phyloP scores from a whole-genome alignment of 805 yeast genomes.

The Cyberlindnera meyerae region DNA sequence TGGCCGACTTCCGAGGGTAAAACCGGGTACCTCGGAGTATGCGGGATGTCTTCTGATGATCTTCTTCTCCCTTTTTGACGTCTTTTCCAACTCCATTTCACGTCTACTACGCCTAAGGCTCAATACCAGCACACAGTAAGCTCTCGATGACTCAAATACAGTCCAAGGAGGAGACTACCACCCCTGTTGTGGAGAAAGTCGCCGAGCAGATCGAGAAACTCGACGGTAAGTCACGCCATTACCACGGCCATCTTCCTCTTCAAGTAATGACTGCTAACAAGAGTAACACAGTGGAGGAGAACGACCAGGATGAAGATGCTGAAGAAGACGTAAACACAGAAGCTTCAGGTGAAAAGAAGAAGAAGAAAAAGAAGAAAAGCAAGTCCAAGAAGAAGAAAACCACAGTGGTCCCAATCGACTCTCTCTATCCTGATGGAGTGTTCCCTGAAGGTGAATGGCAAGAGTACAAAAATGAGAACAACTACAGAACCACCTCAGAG shows the following conservation, averaged over 20 bases:
- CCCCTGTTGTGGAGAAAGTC: conserved; percentile 7
- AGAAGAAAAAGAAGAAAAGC: conserved; percentile 52
- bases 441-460: conserved; percentile 88
- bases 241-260: too few relatives aligned
- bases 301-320: conserved; percentile 19
- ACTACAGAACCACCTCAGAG: conserved; percentile 76
- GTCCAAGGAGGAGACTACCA: background rate
- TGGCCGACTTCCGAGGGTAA: too few relatives aligned
- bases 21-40: too few relatives aligned
- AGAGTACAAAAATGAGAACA: conserved; percentile 63
- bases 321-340: conserved; percentile 27
- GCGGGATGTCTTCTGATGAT: too few relatives aligned
- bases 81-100: too few relatives aligned
- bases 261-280: too few relatives aligned
- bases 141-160: too few relatives aligned
- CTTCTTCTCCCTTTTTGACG: too few relatives aligned
- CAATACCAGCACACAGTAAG: too few relatives aligned
- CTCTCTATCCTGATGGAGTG: conserved; percentile 60
- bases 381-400: conserved; percentile 51
- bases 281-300: conserved; percentile 2
- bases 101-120: too few relatives aligned
- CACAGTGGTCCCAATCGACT: conserved; percentile 57
- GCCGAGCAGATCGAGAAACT: conserved; percentile 18
- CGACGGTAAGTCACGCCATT: conserved; percentile 7
- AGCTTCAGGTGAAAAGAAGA: conserved; percentile 25